Conservation (phyloP, 176 grass and related monocot species). For the Avena atlantica region DNA sequence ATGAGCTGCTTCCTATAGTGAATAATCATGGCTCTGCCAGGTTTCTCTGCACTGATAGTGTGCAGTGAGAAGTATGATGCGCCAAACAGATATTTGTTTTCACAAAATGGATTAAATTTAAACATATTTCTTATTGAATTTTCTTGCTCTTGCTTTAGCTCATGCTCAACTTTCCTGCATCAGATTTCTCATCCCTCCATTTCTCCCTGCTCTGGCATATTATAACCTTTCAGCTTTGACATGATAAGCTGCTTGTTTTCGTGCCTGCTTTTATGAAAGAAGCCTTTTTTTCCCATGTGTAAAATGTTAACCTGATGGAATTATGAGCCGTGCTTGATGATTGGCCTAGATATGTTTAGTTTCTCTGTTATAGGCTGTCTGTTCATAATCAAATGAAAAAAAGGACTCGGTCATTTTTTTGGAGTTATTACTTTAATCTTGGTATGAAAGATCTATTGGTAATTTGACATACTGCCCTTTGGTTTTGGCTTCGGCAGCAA, state of each 20-base stretch:
- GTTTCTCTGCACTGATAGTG: constrained; percentile 97
- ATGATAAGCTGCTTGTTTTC: constrained; percentile 1
- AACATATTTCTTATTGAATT: constrained; percentile 28
- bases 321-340: background rate
- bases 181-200: background rate
- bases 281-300: background rate
- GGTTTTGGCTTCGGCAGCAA: background rate
- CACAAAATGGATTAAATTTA: background rate
- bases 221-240: background rate
- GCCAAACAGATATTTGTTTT: constrained; percentile 51
- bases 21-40: constrained; percentile 69
- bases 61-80: constrained; percentile 95
- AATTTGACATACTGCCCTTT: background rate
- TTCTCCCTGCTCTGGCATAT: background rate
- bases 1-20: constrained; percentile 67
- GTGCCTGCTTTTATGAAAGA: background rate
- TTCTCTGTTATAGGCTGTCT: constrained; percentile 9
- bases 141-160: constrained; percentile 26
- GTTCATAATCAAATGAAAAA: constrained; percentile 19
- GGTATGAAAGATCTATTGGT: background rate
- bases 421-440: background rate
- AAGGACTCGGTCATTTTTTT: background rate
- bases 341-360: background rate
- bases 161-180: background rate
- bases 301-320: constrained; percentile 11